phyloP scores from a whole-genome alignment of 805 yeast genomes.

The Brettanomyces sp. region DNA sequence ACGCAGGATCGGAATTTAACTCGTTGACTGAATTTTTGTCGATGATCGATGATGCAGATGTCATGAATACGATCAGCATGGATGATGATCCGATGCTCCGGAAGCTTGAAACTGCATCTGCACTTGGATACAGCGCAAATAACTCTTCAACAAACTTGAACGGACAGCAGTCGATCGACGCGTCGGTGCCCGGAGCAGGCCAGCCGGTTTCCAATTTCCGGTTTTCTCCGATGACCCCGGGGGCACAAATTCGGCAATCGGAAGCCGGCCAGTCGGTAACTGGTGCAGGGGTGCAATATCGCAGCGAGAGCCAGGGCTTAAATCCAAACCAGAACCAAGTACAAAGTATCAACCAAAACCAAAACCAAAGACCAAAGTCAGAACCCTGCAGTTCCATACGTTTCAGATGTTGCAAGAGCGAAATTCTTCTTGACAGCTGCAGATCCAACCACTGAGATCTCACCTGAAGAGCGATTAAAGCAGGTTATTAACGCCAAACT shows the following conservation, averaged over 20 bases:
- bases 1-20: constrained; percentile 86
- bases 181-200: not conserved
- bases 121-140: constrained; percentile 9
- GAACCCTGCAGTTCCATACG: constrained; percentile 16
- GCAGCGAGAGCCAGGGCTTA: too few relatives aligned
- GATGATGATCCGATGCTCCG: constrained; percentile 29
- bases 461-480: constrained; percentile 87
- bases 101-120: constrained; percentile 21
- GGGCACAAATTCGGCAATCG: too few relatives aligned
- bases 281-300: too few relatives aligned
- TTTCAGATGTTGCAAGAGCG: constrained; percentile 76
- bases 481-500: constrained; percentile 91
- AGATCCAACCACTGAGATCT: constrained; percentile 88
- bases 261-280: too few relatives aligned
- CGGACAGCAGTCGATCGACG: constrained; percentile 2
- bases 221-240: too few relatives aligned
- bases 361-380: too few relatives aligned
- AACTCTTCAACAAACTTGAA: constrained; percentile 11
- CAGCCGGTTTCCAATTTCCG: not conserved
- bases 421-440: constrained; percentile 94
- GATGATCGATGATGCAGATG: constrained; percentile 80
- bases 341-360: too few relatives aligned
- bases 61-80: constrained; percentile 35
- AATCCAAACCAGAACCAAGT: too few relatives aligned
- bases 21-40: constrained; percentile 82